These are phyloP conservation scores for Phytophthora meadii DNA, from an alignment of 352 stramenopile genomes.

Conservation along the genomic window DNA sequence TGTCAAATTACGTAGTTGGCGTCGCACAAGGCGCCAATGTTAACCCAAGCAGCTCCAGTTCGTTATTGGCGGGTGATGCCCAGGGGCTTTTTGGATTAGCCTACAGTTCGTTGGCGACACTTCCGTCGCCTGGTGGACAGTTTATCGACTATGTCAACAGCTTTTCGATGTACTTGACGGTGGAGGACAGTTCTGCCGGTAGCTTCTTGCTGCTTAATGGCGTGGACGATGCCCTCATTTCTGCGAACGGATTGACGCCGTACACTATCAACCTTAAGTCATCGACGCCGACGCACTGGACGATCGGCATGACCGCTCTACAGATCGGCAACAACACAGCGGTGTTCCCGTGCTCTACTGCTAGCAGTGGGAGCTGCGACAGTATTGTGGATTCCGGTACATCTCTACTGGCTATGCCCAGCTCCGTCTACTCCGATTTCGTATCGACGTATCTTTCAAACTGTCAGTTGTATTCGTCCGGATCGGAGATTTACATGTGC, in stretches of 20 bases:
- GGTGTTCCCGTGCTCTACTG: constrained; percentile 52
- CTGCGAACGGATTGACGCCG: constrained; percentile 43
- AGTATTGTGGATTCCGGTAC: constrained; percentile 75
- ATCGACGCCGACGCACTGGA: constrained; percentile 61
- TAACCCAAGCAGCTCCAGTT: constrained; percentile 41
- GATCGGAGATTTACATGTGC: constrained; percentile 65
- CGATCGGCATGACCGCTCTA: constrained; percentile 70
- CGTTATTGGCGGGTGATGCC: constrained; percentile 49
- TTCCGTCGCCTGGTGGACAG: constrained; percentile 52
- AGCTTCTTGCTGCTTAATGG: constrained; percentile 78
- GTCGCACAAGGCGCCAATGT: constrained; percentile 63
- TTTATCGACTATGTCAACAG: constrained; percentile 69
- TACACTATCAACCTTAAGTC: constrained; percentile 62
- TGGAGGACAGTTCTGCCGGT: constrained; percentile 46
- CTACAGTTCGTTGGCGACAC: constrained; percentile 57
- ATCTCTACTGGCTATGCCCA: constrained; percentile 67
- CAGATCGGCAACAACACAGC: constrained; percentile 48
- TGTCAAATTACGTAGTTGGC: constrained; percentile 63
- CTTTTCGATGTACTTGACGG: constrained; percentile 74
- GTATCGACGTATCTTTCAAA: constrained; percentile 50
- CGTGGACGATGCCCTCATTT: constrained; percentile 68
- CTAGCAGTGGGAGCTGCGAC: constrained; percentile 31
- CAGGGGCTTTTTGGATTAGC: constrained; percentile 75
- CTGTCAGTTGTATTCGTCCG: constrained; percentile 43
- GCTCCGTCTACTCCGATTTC: constrained; percentile 46